Conservation (phyloP, 2,329 filamentous ascomycete species). For the Pseudogymnoascus sp. region DNA sequence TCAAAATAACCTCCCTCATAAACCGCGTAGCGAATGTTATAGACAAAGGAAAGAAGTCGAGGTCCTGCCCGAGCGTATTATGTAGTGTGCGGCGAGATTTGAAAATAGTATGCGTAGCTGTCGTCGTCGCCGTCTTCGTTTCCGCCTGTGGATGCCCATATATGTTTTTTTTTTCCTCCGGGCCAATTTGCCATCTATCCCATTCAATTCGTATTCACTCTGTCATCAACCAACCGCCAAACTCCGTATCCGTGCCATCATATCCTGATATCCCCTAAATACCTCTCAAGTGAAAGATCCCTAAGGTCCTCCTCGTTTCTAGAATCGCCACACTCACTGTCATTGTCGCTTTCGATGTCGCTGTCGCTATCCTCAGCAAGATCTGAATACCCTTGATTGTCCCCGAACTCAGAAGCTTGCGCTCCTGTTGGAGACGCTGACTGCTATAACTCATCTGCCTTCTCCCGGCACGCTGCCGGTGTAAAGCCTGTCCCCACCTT, state of each 20-base stretch:
- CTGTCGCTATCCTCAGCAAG: not conserved
- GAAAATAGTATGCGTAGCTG: not conserved
- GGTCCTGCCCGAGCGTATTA: slow-evolving; percentile 6
- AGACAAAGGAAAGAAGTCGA: slow-evolving; percentile 3
- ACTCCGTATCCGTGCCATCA: not conserved
- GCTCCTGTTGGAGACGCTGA: slow-evolving; percentile 30
- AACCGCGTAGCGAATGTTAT: slow-evolving; percentile 6
- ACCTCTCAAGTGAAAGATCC: slow-evolving; percentile 4
- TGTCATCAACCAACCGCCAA: not conserved
- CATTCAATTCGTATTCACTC: not conserved
- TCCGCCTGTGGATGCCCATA: not conserved
- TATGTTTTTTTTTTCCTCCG: slow-evolving; percentile 2
- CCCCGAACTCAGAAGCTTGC: slow-evolving; percentile 29
- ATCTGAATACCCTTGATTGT: slow-evolving; percentile 16
- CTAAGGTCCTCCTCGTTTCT: not conserved
- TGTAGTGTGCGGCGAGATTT: not conserved
- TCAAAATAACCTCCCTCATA: slow-evolving; percentile 3
- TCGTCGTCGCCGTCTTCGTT: not conserved
- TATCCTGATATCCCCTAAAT: not conserved
- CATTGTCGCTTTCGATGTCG: not conserved
- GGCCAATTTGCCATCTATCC: slow-evolving; percentile 6
- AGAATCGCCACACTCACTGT: not conserved
- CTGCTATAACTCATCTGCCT: slow-evolving; percentile 31
- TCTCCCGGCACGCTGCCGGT: slow-evolving; percentile 74
- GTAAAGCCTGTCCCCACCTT: slow-evolving; percentile 90